Evolutionary conservation across 2,329 filamentous ascomycete genomes (phyloP).

Genomic region (Penicillium capsulatum): DNA sequence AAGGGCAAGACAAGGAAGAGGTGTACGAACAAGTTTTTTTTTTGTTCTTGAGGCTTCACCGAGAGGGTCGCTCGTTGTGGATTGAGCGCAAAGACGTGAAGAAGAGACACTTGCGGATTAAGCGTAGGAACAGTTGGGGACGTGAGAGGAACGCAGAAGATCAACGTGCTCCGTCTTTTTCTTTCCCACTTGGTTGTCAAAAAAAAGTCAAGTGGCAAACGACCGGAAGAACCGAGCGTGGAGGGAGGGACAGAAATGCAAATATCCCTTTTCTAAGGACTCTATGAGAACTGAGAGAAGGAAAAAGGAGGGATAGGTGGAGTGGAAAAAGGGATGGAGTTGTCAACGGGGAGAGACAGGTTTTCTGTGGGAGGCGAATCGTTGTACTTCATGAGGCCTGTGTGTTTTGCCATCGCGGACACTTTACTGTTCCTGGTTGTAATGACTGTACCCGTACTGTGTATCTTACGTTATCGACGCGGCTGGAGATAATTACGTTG

Average conservation of each 20-base stretch:
- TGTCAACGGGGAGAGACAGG: conserved; percentile 20
- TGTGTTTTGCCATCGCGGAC: conserved; percentile 4
- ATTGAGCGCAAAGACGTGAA: conserved; percentile 12
- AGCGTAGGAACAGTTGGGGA: conserved; percentile 14
- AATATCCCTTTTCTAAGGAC: conserved; percentile 29
- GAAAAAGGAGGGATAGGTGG: conserved; percentile 24
- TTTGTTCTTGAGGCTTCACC: conserved; percentile 12
- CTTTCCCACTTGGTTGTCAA: conserved; percentile 19
- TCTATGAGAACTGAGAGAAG: conserved; percentile 29
- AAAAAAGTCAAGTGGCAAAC: conserved; percentile 24
- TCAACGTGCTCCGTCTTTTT: conserved; percentile 15
- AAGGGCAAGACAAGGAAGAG: conserved; percentile 4
- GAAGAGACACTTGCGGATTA: conserved; percentile 10
- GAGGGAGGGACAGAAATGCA: conserved; percentile 26
- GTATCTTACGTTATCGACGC: no score
- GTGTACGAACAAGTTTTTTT: conserved; percentile 15
- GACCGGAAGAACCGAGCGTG: conserved; percentile 15
- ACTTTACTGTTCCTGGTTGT: background rate
- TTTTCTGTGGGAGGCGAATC: conserved; percentile 28
- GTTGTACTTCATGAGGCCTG: conserved; percentile 17
- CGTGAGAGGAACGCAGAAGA: conserved; percentile 23
- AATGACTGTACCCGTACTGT: no score
- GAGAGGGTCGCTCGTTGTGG: conserved; percentile 7
- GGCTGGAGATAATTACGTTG: no score
- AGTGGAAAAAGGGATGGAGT: conserved; percentile 27